Conservation (phyloP, 306 rosid species). For the Spatholobus suberectus region DNA sequence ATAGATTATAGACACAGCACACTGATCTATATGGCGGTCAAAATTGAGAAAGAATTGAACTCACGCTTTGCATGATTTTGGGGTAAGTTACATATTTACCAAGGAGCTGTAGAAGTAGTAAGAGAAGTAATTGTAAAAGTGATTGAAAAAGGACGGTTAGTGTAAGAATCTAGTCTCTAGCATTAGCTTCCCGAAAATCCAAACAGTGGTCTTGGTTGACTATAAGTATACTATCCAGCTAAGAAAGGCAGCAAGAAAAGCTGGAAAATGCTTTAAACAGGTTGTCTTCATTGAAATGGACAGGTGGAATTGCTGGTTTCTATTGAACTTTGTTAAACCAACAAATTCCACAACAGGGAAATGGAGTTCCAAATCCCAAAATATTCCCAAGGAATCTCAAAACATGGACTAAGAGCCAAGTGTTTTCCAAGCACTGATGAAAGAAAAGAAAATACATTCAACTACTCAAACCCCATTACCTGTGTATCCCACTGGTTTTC, state of each 20-base stretch:
- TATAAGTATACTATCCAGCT: constrained; percentile 44
- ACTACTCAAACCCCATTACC: neutral
- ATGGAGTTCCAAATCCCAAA: constrained; percentile 60
- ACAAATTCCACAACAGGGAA: constrained; percentile 46
- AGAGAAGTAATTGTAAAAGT: constrained; percentile 17
- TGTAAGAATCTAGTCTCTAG: constrained; percentile 28
- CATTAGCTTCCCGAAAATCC: constrained; percentile 37
- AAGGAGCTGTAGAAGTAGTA: constrained; percentile 32
- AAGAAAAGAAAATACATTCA: neutral
- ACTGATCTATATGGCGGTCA: constrained; percentile 44
- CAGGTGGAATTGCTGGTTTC: constrained; percentile 49
- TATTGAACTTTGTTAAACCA: constrained; percentile 51
- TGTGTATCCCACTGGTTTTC: constrained; percentile 13
- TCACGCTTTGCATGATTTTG: constrained; percentile 42
- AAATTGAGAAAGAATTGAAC: constrained; percentile 32
- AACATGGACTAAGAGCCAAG: constrained; percentile 33
- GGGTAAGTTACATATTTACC: constrained; percentile 38
- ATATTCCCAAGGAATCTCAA: constrained; percentile 66
- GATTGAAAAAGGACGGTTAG: constrained; percentile 24
- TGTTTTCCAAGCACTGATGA: constrained; percentile 12
- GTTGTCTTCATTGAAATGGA: constrained; percentile 66
- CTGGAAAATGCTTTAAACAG: constrained; percentile 51
- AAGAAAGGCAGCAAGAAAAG: constrained; percentile 47
- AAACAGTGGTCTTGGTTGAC: constrained; percentile 39
- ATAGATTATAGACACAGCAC: constrained; percentile 28